These are phyloP conservation scores for Cryptosporidium parvum DNA, from an alignment of 169 alveolate species.

Conservation along the genomic window DNA sequence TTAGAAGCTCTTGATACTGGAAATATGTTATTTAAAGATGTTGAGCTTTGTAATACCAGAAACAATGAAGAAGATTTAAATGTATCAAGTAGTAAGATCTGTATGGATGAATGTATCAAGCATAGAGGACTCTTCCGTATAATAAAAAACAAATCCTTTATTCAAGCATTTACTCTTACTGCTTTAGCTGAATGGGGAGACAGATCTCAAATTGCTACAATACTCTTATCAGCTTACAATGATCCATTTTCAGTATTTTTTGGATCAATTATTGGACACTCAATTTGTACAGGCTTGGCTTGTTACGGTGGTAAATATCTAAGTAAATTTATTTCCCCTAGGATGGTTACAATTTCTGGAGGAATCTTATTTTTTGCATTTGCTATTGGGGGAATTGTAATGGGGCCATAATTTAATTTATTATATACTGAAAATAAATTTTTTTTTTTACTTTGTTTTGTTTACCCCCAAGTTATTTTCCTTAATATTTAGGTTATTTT, in stretches of 20 bases:
- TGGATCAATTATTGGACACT: slow-evolving; percentile 80
- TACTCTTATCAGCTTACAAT: slow-evolving; percentile 78
- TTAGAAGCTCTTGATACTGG: slow-evolving; percentile 28
- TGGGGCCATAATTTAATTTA: slow-evolving; percentile 20
- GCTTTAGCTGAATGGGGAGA: slow-evolving; percentile 84
- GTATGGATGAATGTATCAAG: slow-evolving; percentile 1
- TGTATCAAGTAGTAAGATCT: not conserved
- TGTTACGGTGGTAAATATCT: slow-evolving; percentile 77
- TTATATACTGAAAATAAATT: not conserved
- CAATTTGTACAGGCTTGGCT: slow-evolving; percentile 77
- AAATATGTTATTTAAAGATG: slow-evolving; percentile 34
- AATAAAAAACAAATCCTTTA: slow-evolving; percentile 31
- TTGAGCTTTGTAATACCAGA: slow-evolving; percentile 24
- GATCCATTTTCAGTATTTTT: slow-evolving; percentile 77
- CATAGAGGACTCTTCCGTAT: slow-evolving; percentile 11
- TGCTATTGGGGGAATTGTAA: slow-evolving; percentile 34
- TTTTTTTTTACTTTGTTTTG: not conserved
- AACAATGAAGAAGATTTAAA: not conserved
- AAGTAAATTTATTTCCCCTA: slow-evolving; percentile 77
- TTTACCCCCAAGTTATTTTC: not conserved
- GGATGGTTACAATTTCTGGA: slow-evolving; percentile 78
- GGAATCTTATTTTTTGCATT: slow-evolving; percentile 79
- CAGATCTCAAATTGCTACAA: slow-evolving; percentile 79
- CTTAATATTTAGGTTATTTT: not conserved
- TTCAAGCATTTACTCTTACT: slow-evolving; percentile 76